phyloP scores from a whole-genome alignment of 495 filamentous ascomycete species.

The Penicillium simplicissimum region DNA sequence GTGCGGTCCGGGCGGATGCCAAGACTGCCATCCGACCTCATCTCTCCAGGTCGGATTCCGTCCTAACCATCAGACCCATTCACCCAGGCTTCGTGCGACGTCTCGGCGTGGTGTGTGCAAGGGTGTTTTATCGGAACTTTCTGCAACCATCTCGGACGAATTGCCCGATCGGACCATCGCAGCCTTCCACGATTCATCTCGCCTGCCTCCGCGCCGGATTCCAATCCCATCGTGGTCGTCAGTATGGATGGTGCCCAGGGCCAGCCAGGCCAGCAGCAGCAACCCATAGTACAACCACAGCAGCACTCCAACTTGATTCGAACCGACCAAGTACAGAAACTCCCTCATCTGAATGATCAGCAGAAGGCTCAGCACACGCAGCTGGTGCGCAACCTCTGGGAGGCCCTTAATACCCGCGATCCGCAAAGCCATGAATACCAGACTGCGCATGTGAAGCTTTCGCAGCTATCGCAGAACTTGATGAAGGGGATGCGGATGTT shows the following conservation, averaged over 20 bases:
- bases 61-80: slow-evolving; percentile 2
- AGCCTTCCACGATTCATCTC: not conserved
- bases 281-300: slow-evolving; percentile 34
- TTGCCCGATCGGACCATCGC: not conserved
- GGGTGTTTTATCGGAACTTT: not conserved
- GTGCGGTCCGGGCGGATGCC: slow-evolving; percentile 7
- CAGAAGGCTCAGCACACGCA: slow-evolving; percentile 67
- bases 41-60: slow-evolving; percentile 9
- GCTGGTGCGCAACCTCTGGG: slow-evolving; percentile 62
- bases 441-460: slow-evolving; percentile 63
- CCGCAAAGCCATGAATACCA: slow-evolving; percentile 57
- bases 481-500: slow-evolving; percentile 55
- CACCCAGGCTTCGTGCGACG: not conserved
- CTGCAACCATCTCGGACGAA: not conserved
- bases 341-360: slow-evolving; percentile 53
- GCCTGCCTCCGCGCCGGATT: not conserved
- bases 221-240: not conserved
- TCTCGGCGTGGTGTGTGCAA: not conserved
- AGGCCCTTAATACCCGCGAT: slow-evolving; percentile 58
- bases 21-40: slow-evolving; percentile 21
- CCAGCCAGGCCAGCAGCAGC: slow-evolving; percentile 28
- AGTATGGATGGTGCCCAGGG: slow-evolving; percentile 40
- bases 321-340: slow-evolving; percentile 54
- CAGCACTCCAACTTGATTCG: slow-evolving; percentile 52
- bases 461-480: slow-evolving; percentile 64